Base-by-base conservation (phyloP, 345 rosid species). In the Physaria fendleri region DNA sequence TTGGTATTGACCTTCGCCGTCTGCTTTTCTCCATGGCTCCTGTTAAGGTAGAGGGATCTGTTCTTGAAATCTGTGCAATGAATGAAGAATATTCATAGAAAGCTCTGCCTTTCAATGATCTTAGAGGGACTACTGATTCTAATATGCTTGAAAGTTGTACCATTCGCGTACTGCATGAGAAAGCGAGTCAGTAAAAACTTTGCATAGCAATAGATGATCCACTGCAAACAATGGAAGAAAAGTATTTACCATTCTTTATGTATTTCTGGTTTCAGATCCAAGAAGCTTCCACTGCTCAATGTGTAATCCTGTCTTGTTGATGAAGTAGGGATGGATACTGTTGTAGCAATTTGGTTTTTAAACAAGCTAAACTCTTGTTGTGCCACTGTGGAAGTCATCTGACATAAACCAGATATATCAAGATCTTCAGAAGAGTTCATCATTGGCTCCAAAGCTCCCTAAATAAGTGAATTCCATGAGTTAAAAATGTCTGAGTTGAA, bases 21-120 rank as follows among this genome's bases (percentile, higher is more conserved):
- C 60, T 81, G 46, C 71, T 51, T 22, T 42, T 59, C 66, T 63
- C 59, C 21, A 24, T 67, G 71, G 71, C 71, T 30, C 64, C 68
- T 1, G 84, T 77, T 59, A 81, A 29, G 49, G 82, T 85, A 41
- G 82, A 78, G 63, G 82, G 64, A 76, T 82, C 88, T 8, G 79
- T 74, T 76, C 82, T 81, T 56, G 95, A 81, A 52, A 94, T 90
- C 64, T 63, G 57, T 38, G 84, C 58, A 51, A 94, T 65, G 29
- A 82, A 82, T 56, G 96, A 85, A 54, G 80, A 63, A 61, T 87
- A 94, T 64, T 94, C 97, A 39, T 79, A 77, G 45, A 78, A 79
- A 41, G 87, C 78, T 45, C 51, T 45, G 48, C 92, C 95, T 76
- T 76, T 85, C 67, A 85, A 40, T 55, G 75, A 72, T 73, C 83